Evolutionary conservation across 768 basidiomycete genomes (phyloP).

Genomic region (Boletus subcaerulescens): DNA sequence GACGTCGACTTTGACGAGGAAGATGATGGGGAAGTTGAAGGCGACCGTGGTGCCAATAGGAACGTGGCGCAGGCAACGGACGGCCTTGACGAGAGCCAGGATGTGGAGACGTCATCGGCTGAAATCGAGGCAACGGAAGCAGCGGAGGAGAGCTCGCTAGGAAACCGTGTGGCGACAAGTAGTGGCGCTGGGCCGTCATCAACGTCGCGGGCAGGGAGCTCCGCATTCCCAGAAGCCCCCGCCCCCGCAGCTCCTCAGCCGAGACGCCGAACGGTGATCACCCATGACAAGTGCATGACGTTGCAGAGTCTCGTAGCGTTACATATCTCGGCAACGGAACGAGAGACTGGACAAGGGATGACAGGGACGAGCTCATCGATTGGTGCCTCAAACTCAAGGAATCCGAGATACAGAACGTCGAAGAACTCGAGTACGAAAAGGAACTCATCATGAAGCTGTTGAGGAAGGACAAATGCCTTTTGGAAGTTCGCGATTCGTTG

Average conservation of each 20-base stretch:
- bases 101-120: conserved; percentile 62
- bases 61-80: no score
- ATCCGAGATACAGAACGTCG: conserved; percentile 74
- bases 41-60: no score
- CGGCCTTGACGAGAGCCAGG: no score
- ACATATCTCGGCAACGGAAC: conserved; percentile 75
- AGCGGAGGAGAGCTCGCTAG: conserved; percentile 48
- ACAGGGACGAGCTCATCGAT: conserved; percentile 89
- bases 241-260: conserved; percentile 42
- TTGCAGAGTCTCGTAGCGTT: conserved; percentile 87
- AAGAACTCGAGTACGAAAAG: conserved; percentile 87
- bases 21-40: no score
- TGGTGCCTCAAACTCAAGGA: conserved; percentile 96
- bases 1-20: no score
- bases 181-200: conserved; percentile 33
- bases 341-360: conserved; percentile 73
- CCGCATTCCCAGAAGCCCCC: conserved; percentile 29
- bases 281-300: conserved; percentile 91
- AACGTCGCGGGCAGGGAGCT: conserved; percentile 30
- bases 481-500: conserved; percentile 77
- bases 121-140: conserved; percentile 54
- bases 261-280: conserved; percentile 84
- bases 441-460: conserved; percentile 89
- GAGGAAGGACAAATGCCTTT: conserved; percentile 82
- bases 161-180: conserved; percentile 36